Percentiles rank a stretch among this genome's conserved stretches.
Evolutionary conservation across 2,329 filamentous ascomycete species (phyloP).

Genomic region (Trichoderma endophyticum): DNA sequence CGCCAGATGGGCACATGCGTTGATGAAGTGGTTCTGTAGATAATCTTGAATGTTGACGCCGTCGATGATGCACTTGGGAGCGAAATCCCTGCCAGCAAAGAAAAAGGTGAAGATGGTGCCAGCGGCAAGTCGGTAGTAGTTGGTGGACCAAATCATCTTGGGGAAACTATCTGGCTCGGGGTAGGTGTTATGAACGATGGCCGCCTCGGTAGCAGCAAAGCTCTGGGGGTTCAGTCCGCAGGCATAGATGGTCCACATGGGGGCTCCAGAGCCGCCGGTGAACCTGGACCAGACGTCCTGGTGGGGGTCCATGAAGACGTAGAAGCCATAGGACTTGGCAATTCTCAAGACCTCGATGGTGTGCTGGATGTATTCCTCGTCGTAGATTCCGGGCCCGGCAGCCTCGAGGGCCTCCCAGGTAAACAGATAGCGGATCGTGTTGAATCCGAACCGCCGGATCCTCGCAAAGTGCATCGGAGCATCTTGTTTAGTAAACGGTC

Average conservation of each 20-base stretch:
- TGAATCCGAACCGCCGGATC: slow-evolving; percentile 87
- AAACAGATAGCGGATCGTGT: slow-evolving; percentile 93
- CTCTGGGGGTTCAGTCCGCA: slow-evolving; percentile 83
- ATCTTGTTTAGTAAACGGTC: slow-evolving; percentile 80
- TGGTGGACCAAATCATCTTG: slow-evolving; percentile 99
- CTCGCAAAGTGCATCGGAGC: slow-evolving; percentile 83
- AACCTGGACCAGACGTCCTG: slow-evolving; percentile 98
- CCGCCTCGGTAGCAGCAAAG: slow-evolving; percentile 84
- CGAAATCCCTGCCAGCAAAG: slow-evolving; percentile 86
- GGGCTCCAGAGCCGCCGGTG: slow-evolving; percentile 89
- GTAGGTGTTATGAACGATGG: slow-evolving; percentile 92
- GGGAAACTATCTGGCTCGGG: slow-evolving; percentile 81
- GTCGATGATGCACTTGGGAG: slow-evolving; percentile 92
- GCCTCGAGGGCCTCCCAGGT: slow-evolving; percentile 99
- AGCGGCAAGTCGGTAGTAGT: slow-evolving; percentile 82
- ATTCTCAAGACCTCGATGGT: slow-evolving; percentile 81
- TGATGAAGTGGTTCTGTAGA: slow-evolving; percentile 80
- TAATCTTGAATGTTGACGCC: slow-evolving; percentile 96
- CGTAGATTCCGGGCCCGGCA: slow-evolving; percentile 83
- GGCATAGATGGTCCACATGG: slow-evolving; percentile 96
- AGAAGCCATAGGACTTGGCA: slow-evolving; percentile 88
- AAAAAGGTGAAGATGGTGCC: slow-evolving; percentile 94
- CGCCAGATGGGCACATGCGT: slow-evolving; percentile 76
- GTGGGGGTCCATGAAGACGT: slow-evolving; percentile 97
- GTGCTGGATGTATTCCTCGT: slow-evolving; percentile 88